These are phyloP conservation scores for Diaporthe sp. DNA, from an alignment of 2,329 filamentous ascomycete species.

Conservation along the genomic window DNA sequence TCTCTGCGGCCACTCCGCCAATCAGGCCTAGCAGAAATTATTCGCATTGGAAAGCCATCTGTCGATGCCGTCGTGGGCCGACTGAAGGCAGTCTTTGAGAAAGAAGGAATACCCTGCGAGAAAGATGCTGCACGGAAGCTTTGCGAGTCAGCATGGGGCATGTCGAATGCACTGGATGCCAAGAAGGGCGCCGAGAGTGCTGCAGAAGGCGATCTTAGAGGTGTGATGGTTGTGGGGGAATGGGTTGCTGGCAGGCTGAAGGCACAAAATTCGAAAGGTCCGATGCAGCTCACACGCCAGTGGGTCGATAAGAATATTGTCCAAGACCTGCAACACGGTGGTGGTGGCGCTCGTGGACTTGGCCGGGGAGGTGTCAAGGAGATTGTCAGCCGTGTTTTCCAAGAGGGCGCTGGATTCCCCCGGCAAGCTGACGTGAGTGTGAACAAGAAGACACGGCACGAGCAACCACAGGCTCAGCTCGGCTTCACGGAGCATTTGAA, in stretches of 20 bases:
- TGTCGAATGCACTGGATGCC: conserved; percentile 78
- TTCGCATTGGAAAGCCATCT: conserved; percentile 90
- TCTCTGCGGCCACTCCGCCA: conserved; percentile 89
- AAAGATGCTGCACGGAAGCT: conserved; percentile 88
- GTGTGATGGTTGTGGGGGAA: conserved; percentile 88
- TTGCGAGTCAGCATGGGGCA: conserved; percentile 87
- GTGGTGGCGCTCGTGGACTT: conserved; percentile 78
- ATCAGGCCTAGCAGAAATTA: conserved; percentile 86
- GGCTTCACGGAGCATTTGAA: conserved; percentile 82
- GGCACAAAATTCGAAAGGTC: conserved; percentile 57
- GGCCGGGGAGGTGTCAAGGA: conserved; percentile 81
- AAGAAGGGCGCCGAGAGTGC: conserved; percentile 76
- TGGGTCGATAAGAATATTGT: conserved; percentile 84
- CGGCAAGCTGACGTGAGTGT: conserved; percentile 63
- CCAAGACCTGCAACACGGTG: conserved; percentile 76
- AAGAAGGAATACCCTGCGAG: conserved; percentile 90
- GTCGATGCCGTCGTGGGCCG: conserved; percentile 87
- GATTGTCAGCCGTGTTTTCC: conserved; percentile 83
- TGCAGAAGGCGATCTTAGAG: conserved; percentile 81
- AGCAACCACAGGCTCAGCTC: conserved; percentile 71
- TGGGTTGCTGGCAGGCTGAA: conserved; percentile 84
- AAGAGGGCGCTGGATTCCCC: conserved; percentile 83
- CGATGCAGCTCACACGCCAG: conserved; percentile 71
- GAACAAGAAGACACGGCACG: conserved; percentile 61
- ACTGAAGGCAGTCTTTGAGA: conserved; percentile 86